Percentiles rank a stretch among this genome's conserved stretches.
Conservation (phyloP, 1,139 yeast genomes). For the Pneumocystis canis region DNA sequence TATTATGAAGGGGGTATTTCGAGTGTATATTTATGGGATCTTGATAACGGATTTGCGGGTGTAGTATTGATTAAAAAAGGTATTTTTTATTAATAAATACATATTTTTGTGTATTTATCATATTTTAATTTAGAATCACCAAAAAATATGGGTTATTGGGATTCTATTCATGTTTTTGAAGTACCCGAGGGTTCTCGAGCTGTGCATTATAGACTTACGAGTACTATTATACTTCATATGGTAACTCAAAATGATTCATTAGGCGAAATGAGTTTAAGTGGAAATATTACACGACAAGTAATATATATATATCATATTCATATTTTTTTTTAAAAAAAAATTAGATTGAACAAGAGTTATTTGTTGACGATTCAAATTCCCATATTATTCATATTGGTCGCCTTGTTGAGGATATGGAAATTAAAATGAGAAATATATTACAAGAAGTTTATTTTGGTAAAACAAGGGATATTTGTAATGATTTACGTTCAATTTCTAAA, state of each 20-base stretch:
- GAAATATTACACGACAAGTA: constrained; percentile 66
- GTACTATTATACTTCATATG: constrained; percentile 74
- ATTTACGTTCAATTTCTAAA: constrained; percentile 38
- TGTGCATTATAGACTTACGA: constrained; percentile 61
- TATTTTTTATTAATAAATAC: constrained; percentile 14
- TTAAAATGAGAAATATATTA: constrained; percentile 68
- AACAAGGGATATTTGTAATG: constrained; percentile 70
- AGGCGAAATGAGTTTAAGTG: constrained; percentile 47
- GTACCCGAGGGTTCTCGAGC: constrained; percentile 37
- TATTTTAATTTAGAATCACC: constrained; percentile 11
- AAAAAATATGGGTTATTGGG: constrained; percentile 52
- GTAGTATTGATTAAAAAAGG: constrained; percentile 73
- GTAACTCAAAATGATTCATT: constrained; percentile 22
- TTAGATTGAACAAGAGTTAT: constrained; percentile 37
- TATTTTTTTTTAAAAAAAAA: neutral
- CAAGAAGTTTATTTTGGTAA: constrained; percentile 94
- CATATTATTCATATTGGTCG: constrained; percentile 80
- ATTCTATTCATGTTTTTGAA: constrained; percentile 84
- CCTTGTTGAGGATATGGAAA: constrained; percentile 75
- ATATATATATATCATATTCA: neutral
- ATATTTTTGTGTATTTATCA: neutral
- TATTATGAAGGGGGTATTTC: constrained; percentile 90
- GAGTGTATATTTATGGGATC: constrained; percentile 87
- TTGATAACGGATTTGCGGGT: constrained; percentile 63
- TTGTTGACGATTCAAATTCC: constrained; percentile 33